These are phyloP conservation scores for Dactylella cylindrospora DNA, from an alignment of 2,329 filamentous ascomycete species.

Conservation along the genomic window DNA sequence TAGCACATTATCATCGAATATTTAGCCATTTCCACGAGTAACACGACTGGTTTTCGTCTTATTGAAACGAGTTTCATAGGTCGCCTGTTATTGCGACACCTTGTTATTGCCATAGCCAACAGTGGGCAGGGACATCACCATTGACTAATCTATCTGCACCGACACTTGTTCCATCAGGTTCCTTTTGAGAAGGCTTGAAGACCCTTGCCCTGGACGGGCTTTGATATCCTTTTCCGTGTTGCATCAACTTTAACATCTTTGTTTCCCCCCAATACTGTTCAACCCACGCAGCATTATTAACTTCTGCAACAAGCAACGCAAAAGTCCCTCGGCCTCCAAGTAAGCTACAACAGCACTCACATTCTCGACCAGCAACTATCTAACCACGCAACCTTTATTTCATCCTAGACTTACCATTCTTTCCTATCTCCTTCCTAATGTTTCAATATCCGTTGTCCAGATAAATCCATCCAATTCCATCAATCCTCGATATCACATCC, in stretches of 20 bases:
- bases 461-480: constrained; percentile 12
- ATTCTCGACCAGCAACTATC: constrained; percentile 1
- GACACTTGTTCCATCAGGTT: background rate
- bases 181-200: constrained; percentile 13
- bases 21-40: background rate
- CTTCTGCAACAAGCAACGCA: constrained; percentile 1
- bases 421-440: background rate
- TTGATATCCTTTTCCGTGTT: constrained; percentile 5
- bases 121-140: background rate
- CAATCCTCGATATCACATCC: constrained; percentile 8
- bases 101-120: constrained; percentile 10
- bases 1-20: background rate
- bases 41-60: constrained; percentile 36
- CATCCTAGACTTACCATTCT: background rate
- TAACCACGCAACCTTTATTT: background rate
- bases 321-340: background rate
- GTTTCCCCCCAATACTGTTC: background rate
- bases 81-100: no score
- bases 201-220: background rate
- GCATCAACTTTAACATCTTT: no score
- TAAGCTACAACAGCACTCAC: constrained; percentile 3
- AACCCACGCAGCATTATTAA: background rate
- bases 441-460: no score
- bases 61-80: constrained; percentile 43
- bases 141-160: constrained; percentile 14